These are phyloP conservation scores for Dorcoceras hygrometricum DNA, from an alignment of 257 asterid genomes.

Conservation along the genomic window DNA sequence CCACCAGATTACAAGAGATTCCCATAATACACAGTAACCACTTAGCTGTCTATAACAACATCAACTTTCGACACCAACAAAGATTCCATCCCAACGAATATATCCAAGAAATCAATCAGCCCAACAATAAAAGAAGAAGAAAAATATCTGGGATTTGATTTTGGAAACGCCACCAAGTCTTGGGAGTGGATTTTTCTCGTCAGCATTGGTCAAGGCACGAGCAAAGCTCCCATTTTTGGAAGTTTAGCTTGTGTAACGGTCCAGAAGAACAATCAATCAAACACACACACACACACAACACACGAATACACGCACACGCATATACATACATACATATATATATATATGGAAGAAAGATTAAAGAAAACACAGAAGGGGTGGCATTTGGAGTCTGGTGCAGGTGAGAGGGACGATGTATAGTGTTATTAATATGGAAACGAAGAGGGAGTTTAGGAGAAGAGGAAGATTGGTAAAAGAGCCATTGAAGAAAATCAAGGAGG, in stretches of 20 bases:
- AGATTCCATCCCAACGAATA: not conserved
- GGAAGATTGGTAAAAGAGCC: slow-evolving; percentile 32
- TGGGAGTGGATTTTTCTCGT: slow-evolving; percentile 28
- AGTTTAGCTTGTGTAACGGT: slow-evolving; percentile 39
- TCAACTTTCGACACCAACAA: not conserved
- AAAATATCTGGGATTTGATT: slow-evolving; percentile 33
- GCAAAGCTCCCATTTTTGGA: slow-evolving; percentile 42
- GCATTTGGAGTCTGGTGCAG: slow-evolving; percentile 18
- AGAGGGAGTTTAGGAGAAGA: slow-evolving; percentile 39
- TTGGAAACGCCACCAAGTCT: slow-evolving; percentile 28
- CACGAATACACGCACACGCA: no score
- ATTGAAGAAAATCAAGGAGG: slow-evolving; percentile 8
- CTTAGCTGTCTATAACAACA: slow-evolving; percentile 25
- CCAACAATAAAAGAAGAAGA: slow-evolving; percentile 11
- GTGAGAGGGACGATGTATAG: slow-evolving; percentile 13
- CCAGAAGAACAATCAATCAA: slow-evolving; percentile 5
- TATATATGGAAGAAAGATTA: slow-evolving; percentile 16
- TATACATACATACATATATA: no score
- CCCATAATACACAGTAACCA: slow-evolving; percentile 45
- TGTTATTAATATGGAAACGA: slow-evolving; percentile 23
- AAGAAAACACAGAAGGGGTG: slow-evolving; percentile 5
- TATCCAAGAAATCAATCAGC: not conserved
- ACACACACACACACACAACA: not conserved
- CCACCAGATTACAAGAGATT: slow-evolving; percentile 40
- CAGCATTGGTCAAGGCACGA: slow-evolving; percentile 45